Conservation (phyloP, 768 basidiomycete genomes). For the Tubosaeta sp. region DNA sequence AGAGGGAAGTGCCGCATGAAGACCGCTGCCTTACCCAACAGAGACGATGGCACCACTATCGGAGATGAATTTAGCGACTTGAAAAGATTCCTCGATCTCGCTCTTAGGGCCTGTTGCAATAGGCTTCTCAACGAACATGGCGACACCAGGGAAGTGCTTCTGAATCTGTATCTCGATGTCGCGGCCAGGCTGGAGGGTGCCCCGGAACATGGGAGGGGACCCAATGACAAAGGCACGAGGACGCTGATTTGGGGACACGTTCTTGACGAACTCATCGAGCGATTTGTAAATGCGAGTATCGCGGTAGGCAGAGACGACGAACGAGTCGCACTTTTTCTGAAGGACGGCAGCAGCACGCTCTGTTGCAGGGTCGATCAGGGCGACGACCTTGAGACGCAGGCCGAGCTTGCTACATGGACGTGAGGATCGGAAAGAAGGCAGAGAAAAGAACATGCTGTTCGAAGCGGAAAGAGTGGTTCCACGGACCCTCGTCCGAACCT, state of each 20-base stretch:
- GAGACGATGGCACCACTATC: slow-evolving; percentile 77
- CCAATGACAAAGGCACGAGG: slow-evolving; percentile 87
- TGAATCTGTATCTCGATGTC: slow-evolving; percentile 88
- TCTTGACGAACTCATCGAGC: slow-evolving; percentile 79
- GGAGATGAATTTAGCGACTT: slow-evolving; percentile 66
- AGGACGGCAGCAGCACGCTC: slow-evolving; percentile 79
- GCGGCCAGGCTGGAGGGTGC: slow-evolving; percentile 65
- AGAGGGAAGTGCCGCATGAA: not conserved
- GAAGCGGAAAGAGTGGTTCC: slow-evolving; percentile 90
- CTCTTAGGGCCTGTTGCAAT: slow-evolving; percentile 73
- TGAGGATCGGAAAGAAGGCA: slow-evolving; percentile 7
- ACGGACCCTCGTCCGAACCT: slow-evolving; percentile 87
- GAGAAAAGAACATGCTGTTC: slow-evolving; percentile 58
- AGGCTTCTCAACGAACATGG: slow-evolving; percentile 92
- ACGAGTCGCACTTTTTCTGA: slow-evolving; percentile 86
- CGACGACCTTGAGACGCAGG: slow-evolving; percentile 91
- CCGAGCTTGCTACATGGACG: slow-evolving; percentile 73
- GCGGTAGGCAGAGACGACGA: slow-evolving; percentile 91
- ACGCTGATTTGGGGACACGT: slow-evolving; percentile 56
- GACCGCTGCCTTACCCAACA: slow-evolving; percentile 61
- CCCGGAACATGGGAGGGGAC: slow-evolving; percentile 91
- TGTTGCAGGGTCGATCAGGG: slow-evolving; percentile 85
- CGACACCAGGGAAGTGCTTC: slow-evolving; percentile 81
- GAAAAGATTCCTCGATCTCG: slow-evolving; percentile 65
- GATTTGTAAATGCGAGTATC: slow-evolving; percentile 82